These are phyloP conservation scores for Annulohypoxylon truncatum DNA, from an alignment of 2,329 filamentous ascomycete genomes.

Conservation along the genomic window DNA sequence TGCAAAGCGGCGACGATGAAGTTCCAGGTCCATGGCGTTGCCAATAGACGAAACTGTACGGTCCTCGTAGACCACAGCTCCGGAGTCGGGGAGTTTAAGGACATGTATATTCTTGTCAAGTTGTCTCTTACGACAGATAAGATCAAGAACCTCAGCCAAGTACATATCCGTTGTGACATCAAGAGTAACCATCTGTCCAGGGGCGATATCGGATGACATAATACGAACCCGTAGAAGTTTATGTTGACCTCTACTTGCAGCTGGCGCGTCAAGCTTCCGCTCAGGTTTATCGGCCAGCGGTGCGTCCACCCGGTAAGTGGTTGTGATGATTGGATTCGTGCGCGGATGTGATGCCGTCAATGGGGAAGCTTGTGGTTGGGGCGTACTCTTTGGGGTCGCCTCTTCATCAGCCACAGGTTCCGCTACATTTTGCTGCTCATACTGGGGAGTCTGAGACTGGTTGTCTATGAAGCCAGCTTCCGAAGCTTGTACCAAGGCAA, in stretches of 20 bases:
- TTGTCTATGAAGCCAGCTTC: conserved; percentile 76
- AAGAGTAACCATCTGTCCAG: conserved; percentile 78
- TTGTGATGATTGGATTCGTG: conserved; percentile 71
- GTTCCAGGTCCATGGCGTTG: conserved; percentile 78
- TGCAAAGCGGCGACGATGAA: conserved; percentile 79
- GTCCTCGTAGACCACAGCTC: conserved; percentile 80
- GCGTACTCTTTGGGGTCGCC: conserved; percentile 61
- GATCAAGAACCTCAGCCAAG: conserved; percentile 82
- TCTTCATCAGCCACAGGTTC: conserved; percentile 55
- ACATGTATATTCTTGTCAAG: conserved; percentile 84
- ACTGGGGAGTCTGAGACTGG: conserved; percentile 74
- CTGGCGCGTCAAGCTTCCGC: conserved; percentile 56
- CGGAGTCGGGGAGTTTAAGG: conserved; percentile 79
- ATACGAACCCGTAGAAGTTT: conserved; percentile 80
- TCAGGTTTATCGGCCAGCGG: conserved; percentile 68
- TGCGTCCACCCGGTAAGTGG: conserved; percentile 66
- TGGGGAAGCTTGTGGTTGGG: conserved; percentile 55
- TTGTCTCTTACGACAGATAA: conserved; percentile 80
- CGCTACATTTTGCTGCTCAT: conserved; percentile 64
- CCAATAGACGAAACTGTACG: conserved; percentile 83
- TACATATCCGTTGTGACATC: conserved; percentile 86
- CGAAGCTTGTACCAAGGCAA: conserved; percentile 80
- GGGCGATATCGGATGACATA: conserved; percentile 73
- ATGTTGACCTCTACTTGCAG: conserved; percentile 69
- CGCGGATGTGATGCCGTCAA: conserved; percentile 53